Evolutionary conservation across 2,329 filamentous ascomycete genomes (phyloP), one percentile per base, ranked within the genome.

Genomic region (Conoideocrella luteorostrata): DNA sequence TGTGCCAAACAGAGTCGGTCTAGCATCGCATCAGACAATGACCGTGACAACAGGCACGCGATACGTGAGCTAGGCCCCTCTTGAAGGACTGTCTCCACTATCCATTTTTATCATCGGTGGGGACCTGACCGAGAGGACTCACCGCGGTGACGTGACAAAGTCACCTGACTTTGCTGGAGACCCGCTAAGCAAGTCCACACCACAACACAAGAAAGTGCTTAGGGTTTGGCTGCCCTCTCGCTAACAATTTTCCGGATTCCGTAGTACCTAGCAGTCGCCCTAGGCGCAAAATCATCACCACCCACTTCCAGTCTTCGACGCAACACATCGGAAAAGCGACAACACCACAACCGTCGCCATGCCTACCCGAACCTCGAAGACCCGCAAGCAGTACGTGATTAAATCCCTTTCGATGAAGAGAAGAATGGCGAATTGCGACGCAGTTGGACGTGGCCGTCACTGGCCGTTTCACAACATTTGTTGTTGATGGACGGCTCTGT

Each of bases 331-430:
- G 62, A 64, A 62, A 64, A 68, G 63, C 65, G 65, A 66, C 63
- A 66, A 63, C 62, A 67, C 60, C 60, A 61, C 62, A 62, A 62
- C 65, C 68, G 67, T 67, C 73, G 75, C 69, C 66, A 83, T 83
- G 82, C 83, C 83, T 81, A 86, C 83, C 71, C 75, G 82, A 70
- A 75, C 82, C 59, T 78, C 77, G 65, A 84, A 86, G 74, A 87
- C 83, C 71, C 77, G 83, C 73, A 87, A 86, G 79, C 82, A 82
- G 80, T 84, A 82, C 61, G 80, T 81, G 59, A 47, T 54, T 43
- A 49, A 46, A 44, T 50, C 43, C 51, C 50, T 29, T 45, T n/a
- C 28, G 7, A 26, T 17, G 15, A 32, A 20, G 6, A 17, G 12
- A 20, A 29, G 22, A 36, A 21, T 26, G 20, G 36, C 39, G 33